Evolutionary conservation across 768 basidiomycete species (phyloP).

Genomic region (Phylloporus arenicola): DNA sequence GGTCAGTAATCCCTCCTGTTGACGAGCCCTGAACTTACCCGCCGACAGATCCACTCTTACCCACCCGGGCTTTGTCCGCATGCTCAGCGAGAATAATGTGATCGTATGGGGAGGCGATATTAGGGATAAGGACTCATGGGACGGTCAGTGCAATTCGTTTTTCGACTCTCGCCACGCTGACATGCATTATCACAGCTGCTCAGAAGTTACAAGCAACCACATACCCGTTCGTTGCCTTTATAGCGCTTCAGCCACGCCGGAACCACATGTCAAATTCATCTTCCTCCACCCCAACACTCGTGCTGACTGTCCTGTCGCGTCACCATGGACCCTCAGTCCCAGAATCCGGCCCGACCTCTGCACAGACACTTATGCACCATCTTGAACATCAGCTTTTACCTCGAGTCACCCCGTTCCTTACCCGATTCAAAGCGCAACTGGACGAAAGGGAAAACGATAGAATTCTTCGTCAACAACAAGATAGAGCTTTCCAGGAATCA

Average conservation of each 20-base stretch:
- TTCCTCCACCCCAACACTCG: conserved; percentile 36
- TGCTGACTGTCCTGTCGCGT: conserved; percentile 78
- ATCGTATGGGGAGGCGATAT: conserved; percentile 93
- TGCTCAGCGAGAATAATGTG: conserved; percentile 68
- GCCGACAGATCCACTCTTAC: conserved; percentile 62
- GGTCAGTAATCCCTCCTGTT: conserved; percentile 36
- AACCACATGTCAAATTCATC: conserved; percentile 31
- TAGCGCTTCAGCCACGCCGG: conserved; percentile 77
- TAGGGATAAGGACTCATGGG: conserved; percentile 75
- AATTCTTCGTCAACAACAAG: conserved; percentile 71
- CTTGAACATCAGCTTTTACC: conserved; percentile 72
- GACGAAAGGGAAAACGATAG: conserved; percentile 51
- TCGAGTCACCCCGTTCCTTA: conserved; percentile 72
- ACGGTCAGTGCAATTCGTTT: conserved; percentile 37
- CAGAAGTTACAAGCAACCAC: conserved; percentile 84
- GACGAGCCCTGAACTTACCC: background rate
- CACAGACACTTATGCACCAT: conserved; percentile 57
- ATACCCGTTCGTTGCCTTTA: conserved; percentile 88
- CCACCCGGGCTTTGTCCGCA: conserved; percentile 61
- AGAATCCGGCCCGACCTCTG: conserved; percentile 53
- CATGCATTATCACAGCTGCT: conserved; percentile 34
- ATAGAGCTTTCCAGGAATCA: conserved; percentile 67
- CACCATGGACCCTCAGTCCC: conserved; percentile 65
- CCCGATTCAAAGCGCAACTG: conserved; percentile 49
- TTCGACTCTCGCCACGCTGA: background rate